A percentile compares a stretch with the other conserved stretches of the same genome.
phyloP scores from a whole-genome alignment of 1,284 basidiomycete species.

The Polyporus tsugae region DNA sequence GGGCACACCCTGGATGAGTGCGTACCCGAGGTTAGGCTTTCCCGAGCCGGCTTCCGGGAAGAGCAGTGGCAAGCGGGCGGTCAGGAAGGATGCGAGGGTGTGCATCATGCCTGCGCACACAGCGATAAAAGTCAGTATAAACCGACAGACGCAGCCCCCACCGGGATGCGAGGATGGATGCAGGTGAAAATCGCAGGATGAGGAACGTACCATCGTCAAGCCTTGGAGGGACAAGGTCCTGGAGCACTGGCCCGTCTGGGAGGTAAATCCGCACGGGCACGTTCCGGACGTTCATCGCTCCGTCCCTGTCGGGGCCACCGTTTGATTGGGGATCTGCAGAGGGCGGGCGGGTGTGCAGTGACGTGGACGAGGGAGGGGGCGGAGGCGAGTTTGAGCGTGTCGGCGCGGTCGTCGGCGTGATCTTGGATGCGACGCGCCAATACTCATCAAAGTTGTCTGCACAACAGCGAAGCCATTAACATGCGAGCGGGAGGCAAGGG shows the following conservation, averaged over 20 bases:
- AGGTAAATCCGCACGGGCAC: conserved; percentile 92
- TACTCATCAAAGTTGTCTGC: conserved; percentile 95
- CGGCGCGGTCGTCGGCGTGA: conserved; percentile 75
- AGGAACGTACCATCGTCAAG: conserved; percentile 65
- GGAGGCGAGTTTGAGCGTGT: conserved; percentile 60
- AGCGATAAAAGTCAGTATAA: background rate
- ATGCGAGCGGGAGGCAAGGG: background rate
- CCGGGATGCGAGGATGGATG: background rate
- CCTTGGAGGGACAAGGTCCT: conserved; percentile 86
- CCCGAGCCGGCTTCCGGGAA: conserved; percentile 55
- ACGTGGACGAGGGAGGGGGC: conserved; percentile 57
- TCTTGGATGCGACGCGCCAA: conserved; percentile 90
- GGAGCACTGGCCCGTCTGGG: conserved; percentile 90
- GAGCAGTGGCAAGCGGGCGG: conserved; percentile 68
- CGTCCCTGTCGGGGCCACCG: conserved; percentile 66
- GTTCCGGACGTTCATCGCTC: conserved; percentile 85
- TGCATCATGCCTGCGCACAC: conserved; percentile 58
- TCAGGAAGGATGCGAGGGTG: conserved; percentile 68
- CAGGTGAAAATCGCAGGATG: background rate
- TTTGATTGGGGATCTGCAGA: conserved; percentile 64
- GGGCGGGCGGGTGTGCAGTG: conserved; percentile 70
- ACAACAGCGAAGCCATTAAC: conserved; percentile 9
- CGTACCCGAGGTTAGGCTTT: conserved; percentile 61
- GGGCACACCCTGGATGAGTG: conserved; percentile 88
- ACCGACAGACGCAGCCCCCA: background rate